Percentiles rank a stretch among this genome's conserved stretches.
phyloP scores from a whole-genome alignment of 176 grass and related monocot genomes.

The Oryza nivara region DNA sequence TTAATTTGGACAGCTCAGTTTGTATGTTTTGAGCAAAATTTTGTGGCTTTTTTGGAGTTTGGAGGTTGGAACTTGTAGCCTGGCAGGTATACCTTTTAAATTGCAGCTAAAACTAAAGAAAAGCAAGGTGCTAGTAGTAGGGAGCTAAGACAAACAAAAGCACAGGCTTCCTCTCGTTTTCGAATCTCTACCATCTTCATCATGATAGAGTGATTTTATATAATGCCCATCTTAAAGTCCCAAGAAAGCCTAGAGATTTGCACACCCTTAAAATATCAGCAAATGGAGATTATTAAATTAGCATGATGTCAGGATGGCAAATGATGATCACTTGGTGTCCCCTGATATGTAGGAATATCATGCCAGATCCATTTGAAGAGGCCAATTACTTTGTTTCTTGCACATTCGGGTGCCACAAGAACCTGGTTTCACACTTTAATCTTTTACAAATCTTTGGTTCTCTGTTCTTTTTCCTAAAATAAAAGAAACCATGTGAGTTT shows the following conservation, averaged over 20 bases:
- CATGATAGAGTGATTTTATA: slow-evolving; percentile 32
- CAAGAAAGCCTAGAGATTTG: slow-evolving; percentile 60
- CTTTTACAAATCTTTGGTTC: neutral
- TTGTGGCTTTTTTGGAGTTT: slow-evolving; percentile 24
- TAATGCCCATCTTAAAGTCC: slow-evolving; percentile 47
- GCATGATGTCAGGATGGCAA: slow-evolving; percentile 38
- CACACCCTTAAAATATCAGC: slow-evolving; percentile 31
- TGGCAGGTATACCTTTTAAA: slow-evolving; percentile 16
- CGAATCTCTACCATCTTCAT: slow-evolving; percentile 32
- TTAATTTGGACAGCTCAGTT: neutral
- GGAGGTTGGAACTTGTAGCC: slow-evolving; percentile 39
- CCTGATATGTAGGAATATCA: slow-evolving; percentile 18
- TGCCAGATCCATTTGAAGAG: slow-evolving; percentile 11
- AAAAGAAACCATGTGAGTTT: slow-evolving; percentile 3
- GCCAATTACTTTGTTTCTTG: neutral
- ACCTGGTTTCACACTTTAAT: neutral
- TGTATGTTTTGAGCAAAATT: neutral
- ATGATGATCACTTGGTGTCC: slow-evolving; percentile 27
- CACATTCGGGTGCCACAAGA: slow-evolving; percentile 6
- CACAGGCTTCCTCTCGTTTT: slow-evolving; percentile 33
- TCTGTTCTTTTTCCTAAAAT: neutral
- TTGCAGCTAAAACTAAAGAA: neutral
- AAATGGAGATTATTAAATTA: slow-evolving; percentile 41
- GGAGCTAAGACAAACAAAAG: slow-evolving; percentile 26
- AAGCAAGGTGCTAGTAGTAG: slow-evolving; percentile 24